These are phyloP conservation scores for Fusarium sp. DNA, from an alignment of 2,329 filamentous ascomycete genomes.

Conservation along the genomic window DNA sequence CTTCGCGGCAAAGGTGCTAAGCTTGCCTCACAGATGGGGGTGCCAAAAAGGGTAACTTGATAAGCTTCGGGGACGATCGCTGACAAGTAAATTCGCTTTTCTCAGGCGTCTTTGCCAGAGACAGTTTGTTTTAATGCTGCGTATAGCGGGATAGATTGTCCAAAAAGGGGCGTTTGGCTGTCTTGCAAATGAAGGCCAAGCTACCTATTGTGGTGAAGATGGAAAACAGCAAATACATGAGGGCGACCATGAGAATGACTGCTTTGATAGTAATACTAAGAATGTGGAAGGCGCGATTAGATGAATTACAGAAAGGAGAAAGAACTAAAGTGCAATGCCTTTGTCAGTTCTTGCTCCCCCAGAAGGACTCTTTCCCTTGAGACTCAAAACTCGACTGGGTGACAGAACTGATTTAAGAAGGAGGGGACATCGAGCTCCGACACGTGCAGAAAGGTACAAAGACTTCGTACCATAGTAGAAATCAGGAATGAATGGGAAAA, in stretches of 20 bases:
- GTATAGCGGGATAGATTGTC: slow-evolving; percentile 39
- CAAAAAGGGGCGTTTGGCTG: slow-evolving; percentile 34
- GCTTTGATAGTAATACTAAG: neutral
- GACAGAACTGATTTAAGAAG: neutral
- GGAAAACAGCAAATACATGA: neutral
- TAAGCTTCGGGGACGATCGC: slow-evolving; percentile 16
- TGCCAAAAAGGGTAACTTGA: neutral
- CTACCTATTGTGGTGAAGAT: slow-evolving; percentile 26
- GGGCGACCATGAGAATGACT: neutral
- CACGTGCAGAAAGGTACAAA: neutral
- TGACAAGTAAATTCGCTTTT: slow-evolving; percentile 21
- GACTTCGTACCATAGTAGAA: neutral
- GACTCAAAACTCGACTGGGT: neutral
- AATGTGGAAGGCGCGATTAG: neutral
- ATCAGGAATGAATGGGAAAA: neutral
- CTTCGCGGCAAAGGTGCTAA: neutral
- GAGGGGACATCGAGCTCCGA: neutral
- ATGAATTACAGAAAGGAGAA: neutral
- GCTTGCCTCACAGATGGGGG: neutral
- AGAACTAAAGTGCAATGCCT: neutral
- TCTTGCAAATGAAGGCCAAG: slow-evolving; percentile 27
- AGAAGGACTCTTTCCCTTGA: neutral
- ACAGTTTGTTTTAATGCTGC: slow-evolving; percentile 40
- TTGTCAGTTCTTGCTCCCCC: neutral
- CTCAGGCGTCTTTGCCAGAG: slow-evolving; percentile 25